Percentiles rank a stretch among this genome's conserved stretches.
Conservation (phyloP, 2,329 filamentous ascomycete genomes). For the Diaporthe longicolla region DNA sequence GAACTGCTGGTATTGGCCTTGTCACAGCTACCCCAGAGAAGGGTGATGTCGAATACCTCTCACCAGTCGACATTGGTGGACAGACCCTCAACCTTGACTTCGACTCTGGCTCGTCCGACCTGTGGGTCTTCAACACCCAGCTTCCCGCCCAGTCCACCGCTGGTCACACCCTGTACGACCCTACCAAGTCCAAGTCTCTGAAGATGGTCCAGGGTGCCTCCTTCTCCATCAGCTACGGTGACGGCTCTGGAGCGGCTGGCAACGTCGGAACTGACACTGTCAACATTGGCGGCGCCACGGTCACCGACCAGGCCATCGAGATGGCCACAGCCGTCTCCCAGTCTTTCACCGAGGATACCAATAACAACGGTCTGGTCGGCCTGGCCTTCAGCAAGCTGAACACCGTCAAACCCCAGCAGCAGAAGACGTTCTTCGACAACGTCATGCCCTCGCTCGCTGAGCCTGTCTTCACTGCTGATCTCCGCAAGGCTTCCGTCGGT, state of each 20-base stretch:
- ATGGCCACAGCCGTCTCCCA: constrained; percentile 71
- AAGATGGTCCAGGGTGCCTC: constrained; percentile 57
- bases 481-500: constrained; percentile 72
- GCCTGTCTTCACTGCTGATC: constrained; percentile 79
- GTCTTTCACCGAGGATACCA: constrained; percentile 71
- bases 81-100: constrained; percentile 79
- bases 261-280: constrained; percentile 78
- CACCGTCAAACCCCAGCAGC: constrained; percentile 71
- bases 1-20: constrained; percentile 60
- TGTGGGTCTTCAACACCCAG: constrained; percentile 80
- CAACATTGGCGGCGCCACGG: constrained; percentile 74
- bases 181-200: constrained; percentile 54
- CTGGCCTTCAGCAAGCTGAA: constrained; percentile 77
- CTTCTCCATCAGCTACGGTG: constrained; percentile 79
- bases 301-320: constrained; percentile 75
- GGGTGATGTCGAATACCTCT: constrained; percentile 79
- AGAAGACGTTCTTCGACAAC: constrained; percentile 84
- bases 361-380: constrained; percentile 78
- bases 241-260: constrained; percentile 74
- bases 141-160: constrained; percentile 60
- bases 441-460: constrained; percentile 70
- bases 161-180: constrained; percentile 63
- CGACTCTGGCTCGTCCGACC: constrained; percentile 82
- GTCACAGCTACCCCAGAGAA: constrained; percentile 76
- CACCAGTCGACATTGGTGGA: constrained; percentile 77